These are phyloP conservation scores for Solanum aculeatissimum DNA, from an alignment of 305 asterid genomes.

Conservation along the genomic window DNA sequence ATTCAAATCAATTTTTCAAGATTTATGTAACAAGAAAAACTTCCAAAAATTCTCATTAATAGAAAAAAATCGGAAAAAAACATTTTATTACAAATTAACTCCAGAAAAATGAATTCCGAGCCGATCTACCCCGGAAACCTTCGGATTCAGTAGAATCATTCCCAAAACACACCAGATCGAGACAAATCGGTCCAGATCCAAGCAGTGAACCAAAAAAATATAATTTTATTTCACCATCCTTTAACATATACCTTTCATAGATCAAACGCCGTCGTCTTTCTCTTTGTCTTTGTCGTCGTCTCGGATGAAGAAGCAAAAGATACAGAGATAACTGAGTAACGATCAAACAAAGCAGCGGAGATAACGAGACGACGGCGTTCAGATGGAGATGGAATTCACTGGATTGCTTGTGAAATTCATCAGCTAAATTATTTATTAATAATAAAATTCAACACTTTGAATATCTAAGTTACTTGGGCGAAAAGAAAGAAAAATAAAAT, in stretches of 20 bases:
- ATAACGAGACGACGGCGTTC: constrained; percentile 8
- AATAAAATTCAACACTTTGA: background rate
- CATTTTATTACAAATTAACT: background rate
- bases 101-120: background rate
- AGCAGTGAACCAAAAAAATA: background rate
- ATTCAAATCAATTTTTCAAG: background rate
- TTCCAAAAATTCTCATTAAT: background rate
- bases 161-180: background rate
- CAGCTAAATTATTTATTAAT: background rate
- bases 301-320: background rate
- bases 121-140: background rate
- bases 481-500: constrained; percentile 5
- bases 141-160: background rate
- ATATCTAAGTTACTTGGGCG: constrained; percentile 6
- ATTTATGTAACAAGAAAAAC: background rate
- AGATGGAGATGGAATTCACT: background rate
- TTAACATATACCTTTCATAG: background rate
- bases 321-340: background rate
- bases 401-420: background rate
- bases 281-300: background rate
- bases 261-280: background rate
- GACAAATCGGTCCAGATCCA: background rate
- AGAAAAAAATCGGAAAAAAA: background rate
- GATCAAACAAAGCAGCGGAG: background rate
- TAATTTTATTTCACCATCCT: background rate